Evolutionary conservation across 192 early-diverging fungal genomes (phyloP).

Genomic region (Dissophora ornata): DNA sequence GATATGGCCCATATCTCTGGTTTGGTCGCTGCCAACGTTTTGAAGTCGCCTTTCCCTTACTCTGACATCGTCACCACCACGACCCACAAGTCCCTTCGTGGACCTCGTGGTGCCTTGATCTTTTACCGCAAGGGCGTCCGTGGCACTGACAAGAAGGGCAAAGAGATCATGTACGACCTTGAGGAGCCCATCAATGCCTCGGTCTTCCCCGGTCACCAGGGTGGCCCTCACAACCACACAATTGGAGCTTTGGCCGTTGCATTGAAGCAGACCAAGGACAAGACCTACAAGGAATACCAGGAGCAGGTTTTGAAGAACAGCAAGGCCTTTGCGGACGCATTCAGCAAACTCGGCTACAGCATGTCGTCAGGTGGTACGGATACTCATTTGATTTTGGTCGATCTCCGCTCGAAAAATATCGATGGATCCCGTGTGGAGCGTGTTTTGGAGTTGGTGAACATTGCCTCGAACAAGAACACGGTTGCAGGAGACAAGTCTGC

Average conservation of each 20-base stretch:
- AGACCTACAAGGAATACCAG: constrained; percentile 93
- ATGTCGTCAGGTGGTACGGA: constrained; percentile 96
- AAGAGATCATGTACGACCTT: constrained; percentile 89
- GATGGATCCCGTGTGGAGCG: constrained; percentile 98
- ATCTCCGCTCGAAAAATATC: constrained; percentile 84
- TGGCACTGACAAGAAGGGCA: constrained; percentile 89
- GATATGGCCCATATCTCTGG: constrained; percentile 98
- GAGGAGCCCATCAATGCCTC: constrained; percentile 95
- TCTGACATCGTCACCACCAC: constrained; percentile 99
- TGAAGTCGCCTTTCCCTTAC: constrained; percentile 91
- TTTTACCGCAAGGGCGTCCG: constrained; percentile 97
- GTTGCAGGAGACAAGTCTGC: constrained; percentile 97
- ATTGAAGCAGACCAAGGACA: constrained; percentile 87
- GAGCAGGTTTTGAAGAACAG: constrained; percentile 90
- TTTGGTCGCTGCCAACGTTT: constrained; percentile 86
- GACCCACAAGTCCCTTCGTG: constrained; percentile 98
- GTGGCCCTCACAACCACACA: constrained; percentile 99
- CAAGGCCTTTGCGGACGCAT: constrained; percentile 86
- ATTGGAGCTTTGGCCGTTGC: constrained; percentile 96
- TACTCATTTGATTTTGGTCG: constrained; percentile 92
- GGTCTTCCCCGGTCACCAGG: constrained; percentile 99
- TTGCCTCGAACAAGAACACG: constrained; percentile 99
- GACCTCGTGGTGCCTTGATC: constrained; percentile 98
- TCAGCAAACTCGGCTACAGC: constrained; percentile 77
- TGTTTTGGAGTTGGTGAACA: constrained; percentile 94